Evolutionary conservation across 805 yeast species (phyloP), one percentile per base, ranked within the genome.

Genomic region (Candida krabiensis): DNA sequence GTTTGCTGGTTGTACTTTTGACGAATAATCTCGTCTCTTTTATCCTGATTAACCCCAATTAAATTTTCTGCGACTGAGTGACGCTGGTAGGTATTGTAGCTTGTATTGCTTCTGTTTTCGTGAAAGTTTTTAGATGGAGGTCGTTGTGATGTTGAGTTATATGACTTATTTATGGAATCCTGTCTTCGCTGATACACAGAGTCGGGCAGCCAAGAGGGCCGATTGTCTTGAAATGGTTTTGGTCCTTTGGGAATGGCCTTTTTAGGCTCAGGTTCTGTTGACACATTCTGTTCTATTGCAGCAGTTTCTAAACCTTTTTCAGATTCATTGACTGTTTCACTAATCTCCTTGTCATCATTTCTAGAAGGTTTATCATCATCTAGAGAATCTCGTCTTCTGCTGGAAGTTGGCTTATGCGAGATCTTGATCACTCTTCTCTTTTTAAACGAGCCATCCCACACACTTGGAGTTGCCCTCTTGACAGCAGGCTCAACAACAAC

Each of bases 1-100:
- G 96, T 83, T 53, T 95, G 75, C 48, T 85, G 84, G 61, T 93
- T 93, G 61, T 93, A 93, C 62, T 88, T 96, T 33, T 75, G 70
- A 46, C 89, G 71, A 22, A 93, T 95, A 38, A 86, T 74, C 31
- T 78, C 77, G 51, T 85, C 86, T 38, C 77, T 58, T 19, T 49
- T 52, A 52, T 49, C 63, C 31, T 60, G 58, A 11, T 67, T 63
- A 7, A 70, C 52, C 23, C 61, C 67, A 41, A 61, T 63, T 41
- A 49, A 38, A 37, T 49, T 48, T 19, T 39, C 50, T 30, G 53
- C 41, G 35, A 56, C 33, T 21, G 24, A 21, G 7, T 21, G 24
- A 8, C 9, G 24, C 11, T 21, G 24, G 9, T 21, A 11, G 24
- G 24, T 8, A 21, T 7, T 8, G n/a, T n/a, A n/a, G 24, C 11